phyloP scores from a whole-genome alignment of 495 filamentous ascomycete species.

The Aspergillus heteromorphus region DNA sequence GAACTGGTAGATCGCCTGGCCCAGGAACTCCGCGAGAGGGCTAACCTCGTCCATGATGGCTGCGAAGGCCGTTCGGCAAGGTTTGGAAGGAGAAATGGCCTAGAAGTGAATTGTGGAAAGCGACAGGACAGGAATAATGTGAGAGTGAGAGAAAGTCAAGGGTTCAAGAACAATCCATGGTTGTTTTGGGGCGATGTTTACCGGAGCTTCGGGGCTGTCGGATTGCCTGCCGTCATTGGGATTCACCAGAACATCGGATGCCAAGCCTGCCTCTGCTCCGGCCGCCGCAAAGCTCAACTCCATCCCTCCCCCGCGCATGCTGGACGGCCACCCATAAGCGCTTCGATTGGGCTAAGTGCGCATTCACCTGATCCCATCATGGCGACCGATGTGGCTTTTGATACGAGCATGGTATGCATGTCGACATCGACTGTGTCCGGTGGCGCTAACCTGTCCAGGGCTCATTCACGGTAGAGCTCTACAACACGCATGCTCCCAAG shows the following conservation, averaged over 20 bases:
- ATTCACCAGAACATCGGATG: conserved; percentile 11
- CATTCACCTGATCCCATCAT: conserved; percentile 36
- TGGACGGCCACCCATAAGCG: neutral
- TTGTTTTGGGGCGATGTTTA: conserved; percentile 11
- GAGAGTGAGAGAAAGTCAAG: conserved; percentile 28
- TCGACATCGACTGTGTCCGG: neutral
- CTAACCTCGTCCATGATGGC: conserved; percentile 39
- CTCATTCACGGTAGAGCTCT: conserved; percentile 81
- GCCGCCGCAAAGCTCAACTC: conserved; percentile 16
- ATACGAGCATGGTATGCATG: conserved; percentile 69
- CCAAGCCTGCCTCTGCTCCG: conserved; percentile 18
- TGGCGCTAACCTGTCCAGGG: conserved; percentile 49
- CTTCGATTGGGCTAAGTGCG: neutral
- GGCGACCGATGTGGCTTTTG: conserved; percentile 70
- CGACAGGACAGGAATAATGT: neutral
- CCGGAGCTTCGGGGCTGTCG: neutral
- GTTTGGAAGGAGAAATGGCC: conserved; percentile 30
- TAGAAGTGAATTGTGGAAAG: too few relatives aligned
- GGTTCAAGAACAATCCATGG: conserved; percentile 7
- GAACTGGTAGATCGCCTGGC: conserved; percentile 46
- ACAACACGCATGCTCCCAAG: conserved; percentile 72
- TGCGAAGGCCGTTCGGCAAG: neutral
- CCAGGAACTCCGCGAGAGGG: conserved; percentile 44
- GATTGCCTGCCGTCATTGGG: conserved; percentile 4
- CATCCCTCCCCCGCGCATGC: conserved; percentile 5